Evolutionary conservation across 768 basidiomycete genomes (phyloP), one percentile per base, ranked within the genome.

Genomic region (Xanthoconium stramineum): DNA sequence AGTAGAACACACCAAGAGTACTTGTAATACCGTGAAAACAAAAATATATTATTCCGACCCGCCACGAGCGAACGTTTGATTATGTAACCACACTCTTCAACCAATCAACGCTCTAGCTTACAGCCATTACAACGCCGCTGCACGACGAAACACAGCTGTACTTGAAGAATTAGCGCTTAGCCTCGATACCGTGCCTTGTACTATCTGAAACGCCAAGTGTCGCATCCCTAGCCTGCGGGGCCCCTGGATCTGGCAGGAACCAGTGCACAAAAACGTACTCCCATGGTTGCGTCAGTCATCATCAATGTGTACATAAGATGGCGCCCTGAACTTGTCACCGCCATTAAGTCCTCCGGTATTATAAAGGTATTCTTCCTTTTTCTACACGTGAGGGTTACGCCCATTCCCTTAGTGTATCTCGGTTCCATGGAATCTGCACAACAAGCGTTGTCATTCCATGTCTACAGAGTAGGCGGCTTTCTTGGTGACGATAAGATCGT

Each of bases 31-130:
- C 62, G 71, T 71, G 70, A 24, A 71, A 71, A 72, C 29, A 46
- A 60, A 68, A 68, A 61, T 65, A 61, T 65, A 24, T 24, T 24
- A 66, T 58, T 61, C 70, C 70, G 70, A 59, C 62, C 68, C 60
- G 59, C 54, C 56, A 71, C 71, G 70, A 63, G 37, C 52, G 46
- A 12, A 13, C 3, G 19, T 37, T 6, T 9, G 17, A 47, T 69
- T 66, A 66, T 12, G 35, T 66, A 67, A 68, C 47, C 32, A 6
- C 24, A 24, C 24, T 24, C 24, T 4, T 24, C 24, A 24, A 24
- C 24, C 24, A 24, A 24, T 24, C 24, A 24, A 24, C 24, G 24
- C 24, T 24, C 24, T 24, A 24, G 24, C 24, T 24, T 4, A 24
- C 24, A 24, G 24, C 24, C 24, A 24, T 24, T 24, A 24, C 24